These are phyloP conservation scores for Prunus salicina DNA, from an alignment of 306 rosid genomes.

Conservation along the genomic window DNA sequence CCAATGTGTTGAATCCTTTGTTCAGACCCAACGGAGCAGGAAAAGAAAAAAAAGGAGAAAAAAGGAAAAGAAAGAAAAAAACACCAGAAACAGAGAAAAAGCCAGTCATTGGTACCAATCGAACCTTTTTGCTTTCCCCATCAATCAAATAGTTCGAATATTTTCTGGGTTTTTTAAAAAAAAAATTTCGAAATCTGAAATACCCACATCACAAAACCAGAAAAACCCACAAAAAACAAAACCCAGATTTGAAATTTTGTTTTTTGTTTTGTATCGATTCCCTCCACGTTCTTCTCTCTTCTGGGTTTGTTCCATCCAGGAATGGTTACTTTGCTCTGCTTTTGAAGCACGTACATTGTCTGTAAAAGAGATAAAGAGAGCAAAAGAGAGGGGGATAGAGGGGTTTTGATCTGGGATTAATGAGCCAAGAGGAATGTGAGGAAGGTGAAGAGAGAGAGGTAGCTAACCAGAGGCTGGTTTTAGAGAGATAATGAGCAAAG, in stretches of 20 bases:
- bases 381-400: neutral
- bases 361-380: neutral
- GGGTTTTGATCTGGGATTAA: constrained; percentile 27
- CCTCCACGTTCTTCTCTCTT: constrained; percentile 19
- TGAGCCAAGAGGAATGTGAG: constrained; percentile 20
- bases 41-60: constrained; percentile 15
- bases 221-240: constrained; percentile 22
- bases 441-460: constrained; percentile 31
- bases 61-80: neutral
- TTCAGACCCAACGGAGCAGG: constrained; percentile 42
- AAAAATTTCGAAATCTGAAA: constrained; percentile 33
- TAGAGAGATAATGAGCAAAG: constrained; percentile 70
- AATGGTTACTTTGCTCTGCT: constrained; percentile 19
- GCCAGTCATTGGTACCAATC: constrained; percentile 36
- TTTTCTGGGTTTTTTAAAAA: neutral
- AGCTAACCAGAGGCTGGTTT: neutral
- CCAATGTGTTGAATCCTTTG: constrained; percentile 38
- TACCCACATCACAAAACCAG: constrained; percentile 28
- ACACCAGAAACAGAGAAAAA: constrained; percentile 36
- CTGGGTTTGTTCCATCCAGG: constrained; percentile 32
- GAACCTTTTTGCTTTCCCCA: constrained; percentile 48
- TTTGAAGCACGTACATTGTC: constrained; percentile 13
- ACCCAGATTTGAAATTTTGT: constrained; percentile 14
- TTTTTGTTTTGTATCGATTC: constrained; percentile 20
- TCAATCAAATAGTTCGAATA: constrained; percentile 39